Percentiles rank a stretch among this genome's conserved stretches.
These are phyloP conservation scores for Boechera retrofracta DNA, from an alignment of 345 rosid species.

Conservation along the genomic window DNA sequence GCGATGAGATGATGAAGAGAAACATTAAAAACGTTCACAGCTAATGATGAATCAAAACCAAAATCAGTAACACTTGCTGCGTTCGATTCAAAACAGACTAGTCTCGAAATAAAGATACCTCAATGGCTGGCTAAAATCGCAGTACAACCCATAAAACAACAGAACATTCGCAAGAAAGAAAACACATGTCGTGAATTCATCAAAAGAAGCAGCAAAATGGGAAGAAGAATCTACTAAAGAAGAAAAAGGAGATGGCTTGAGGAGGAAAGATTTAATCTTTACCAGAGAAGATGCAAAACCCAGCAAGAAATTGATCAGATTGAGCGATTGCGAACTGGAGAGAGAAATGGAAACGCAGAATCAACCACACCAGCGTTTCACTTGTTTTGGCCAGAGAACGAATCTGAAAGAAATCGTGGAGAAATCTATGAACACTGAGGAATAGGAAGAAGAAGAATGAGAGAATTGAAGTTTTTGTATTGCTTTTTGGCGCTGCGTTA, in stretches of 20 bases:
- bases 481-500: not conserved
- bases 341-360: no score
- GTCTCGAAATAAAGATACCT: not conserved
- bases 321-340: not conserved
- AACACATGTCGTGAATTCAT: not conserved
- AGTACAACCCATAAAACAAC: not conserved
- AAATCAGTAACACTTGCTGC: not conserved
- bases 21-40: no score
- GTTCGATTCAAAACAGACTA: not conserved
- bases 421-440: not conserved
- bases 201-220: not conserved
- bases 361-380: no score
- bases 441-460: not conserved
- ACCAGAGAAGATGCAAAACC: slow-evolving; percentile 30
- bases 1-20: no score
- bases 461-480: no score
- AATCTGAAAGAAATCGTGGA: no score
- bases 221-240: not conserved
- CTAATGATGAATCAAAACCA: not conserved
- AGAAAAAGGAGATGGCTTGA: no score
- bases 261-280: not conserved
- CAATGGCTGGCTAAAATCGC: not conserved
- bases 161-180: not conserved
- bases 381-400: no score
- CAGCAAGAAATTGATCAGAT: slow-evolving; percentile 15